phyloP scores from a whole-genome alignment of 441 rosid genomes.

The Isatis lusitanica region DNA sequence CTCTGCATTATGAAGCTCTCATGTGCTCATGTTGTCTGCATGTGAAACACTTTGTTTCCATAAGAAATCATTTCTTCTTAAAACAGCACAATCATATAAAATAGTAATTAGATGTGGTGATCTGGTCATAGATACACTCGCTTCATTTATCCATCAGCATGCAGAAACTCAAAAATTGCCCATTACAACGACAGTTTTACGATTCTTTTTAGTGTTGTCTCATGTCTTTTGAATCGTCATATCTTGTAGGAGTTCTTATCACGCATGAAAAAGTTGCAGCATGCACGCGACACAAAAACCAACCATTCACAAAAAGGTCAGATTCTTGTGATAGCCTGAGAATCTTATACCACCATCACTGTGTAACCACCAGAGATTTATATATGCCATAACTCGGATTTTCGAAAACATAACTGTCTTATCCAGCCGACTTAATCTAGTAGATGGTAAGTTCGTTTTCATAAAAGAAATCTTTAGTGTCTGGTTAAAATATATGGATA shows the following conservation, averaged over 20 bases:
- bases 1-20: conserved; percentile 31
- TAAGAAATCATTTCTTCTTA: conserved; percentile 4
- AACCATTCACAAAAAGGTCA: conserved; percentile 3
- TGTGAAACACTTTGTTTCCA: conserved; percentile 29
- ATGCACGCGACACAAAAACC: conserved; percentile 16
- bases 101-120: conserved; percentile 8
- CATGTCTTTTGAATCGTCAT: background rate
- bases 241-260: conserved; percentile 17
- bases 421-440: conserved; percentile 4
- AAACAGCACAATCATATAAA: conserved; percentile 7
- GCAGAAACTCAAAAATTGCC: background rate
- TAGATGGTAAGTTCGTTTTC: conserved; percentile 25
- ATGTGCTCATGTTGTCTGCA: conserved; percentile 35
- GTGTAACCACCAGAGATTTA: conserved; percentile 11
- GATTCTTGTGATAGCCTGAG: conserved; percentile 28
- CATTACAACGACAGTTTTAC: background rate
- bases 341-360: conserved; percentile 22
- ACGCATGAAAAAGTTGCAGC: conserved; percentile 18
- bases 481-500: conserved; percentile 27
- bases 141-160: conserved; percentile 6
- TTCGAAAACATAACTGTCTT: conserved; percentile 15
- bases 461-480: conserved; percentile 7
- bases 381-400: conserved; percentile 1
- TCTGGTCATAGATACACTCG: conserved; percentile 21
- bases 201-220: background rate